These are phyloP conservation scores for Penicillium sp. DNA, from an alignment of 2,329 filamentous ascomycete genomes.

Conservation along the genomic window DNA sequence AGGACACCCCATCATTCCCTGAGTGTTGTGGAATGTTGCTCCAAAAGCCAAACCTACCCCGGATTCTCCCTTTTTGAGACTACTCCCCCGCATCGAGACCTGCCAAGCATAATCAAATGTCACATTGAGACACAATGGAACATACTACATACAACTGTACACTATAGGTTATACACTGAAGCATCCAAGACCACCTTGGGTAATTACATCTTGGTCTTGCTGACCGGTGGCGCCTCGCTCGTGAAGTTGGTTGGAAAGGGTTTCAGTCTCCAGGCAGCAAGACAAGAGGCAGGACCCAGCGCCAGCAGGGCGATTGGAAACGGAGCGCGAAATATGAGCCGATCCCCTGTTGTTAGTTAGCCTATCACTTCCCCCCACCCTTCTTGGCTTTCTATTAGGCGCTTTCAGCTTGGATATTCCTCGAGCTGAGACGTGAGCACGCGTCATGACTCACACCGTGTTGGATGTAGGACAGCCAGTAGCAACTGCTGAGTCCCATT, in stretches of 20 bases:
- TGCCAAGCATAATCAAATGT: slow-evolving; percentile 7
- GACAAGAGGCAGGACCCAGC: background rate
- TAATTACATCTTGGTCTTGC: background rate
- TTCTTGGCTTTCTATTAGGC: background rate
- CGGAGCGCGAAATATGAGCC: slow-evolving; percentile 5
- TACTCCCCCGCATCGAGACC: slow-evolving; percentile 7
- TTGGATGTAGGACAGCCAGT: slow-evolving; percentile 4
- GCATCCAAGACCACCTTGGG: background rate
- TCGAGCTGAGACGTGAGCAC: slow-evolving; percentile 7
- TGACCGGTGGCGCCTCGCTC: background rate
- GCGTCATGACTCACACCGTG: slow-evolving; percentile 18
- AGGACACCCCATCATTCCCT: background rate
- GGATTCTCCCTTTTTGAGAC: background rate
- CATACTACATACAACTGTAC: background rate
- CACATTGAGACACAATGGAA: background rate
- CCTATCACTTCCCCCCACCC: background rate
- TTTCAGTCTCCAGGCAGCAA: slow-evolving; percentile 1
- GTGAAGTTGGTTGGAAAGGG: background rate
- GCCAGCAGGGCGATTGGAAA: slow-evolving; percentile 16
- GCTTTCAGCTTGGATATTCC: background rate
- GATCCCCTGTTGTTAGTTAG: background rate
- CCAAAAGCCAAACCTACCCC: slow-evolving; percentile 6
- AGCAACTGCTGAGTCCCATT: background rate
- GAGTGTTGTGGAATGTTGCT: slow-evolving; percentile 3
- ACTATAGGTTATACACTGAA: background rate